Base-by-base conservation (phyloP, 2,329 filamentous ascomycete species). In the Monilinia laxa region DNA sequence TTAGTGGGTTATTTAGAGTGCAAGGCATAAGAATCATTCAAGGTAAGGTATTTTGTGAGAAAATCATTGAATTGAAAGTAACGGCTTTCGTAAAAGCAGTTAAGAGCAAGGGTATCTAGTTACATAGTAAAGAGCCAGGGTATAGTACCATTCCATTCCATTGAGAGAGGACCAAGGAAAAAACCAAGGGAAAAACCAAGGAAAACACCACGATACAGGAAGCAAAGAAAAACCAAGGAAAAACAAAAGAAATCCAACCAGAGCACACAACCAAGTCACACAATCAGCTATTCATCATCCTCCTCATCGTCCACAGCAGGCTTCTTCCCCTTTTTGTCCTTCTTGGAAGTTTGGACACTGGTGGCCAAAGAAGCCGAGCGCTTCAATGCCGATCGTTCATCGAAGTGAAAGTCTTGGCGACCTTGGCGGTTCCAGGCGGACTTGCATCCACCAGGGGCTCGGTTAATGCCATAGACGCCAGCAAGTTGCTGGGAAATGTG, bases 291-390 rank as follows among this genome's bases (percentile, higher is more conserved):
- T 38, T 51, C 20, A 23, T 49, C 40, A 49, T 49, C 25, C 20
- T 59, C 20, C 16, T 18, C 20, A 35, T 55, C 18, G 1, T 20
- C 14, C 5, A 31, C 40, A 31, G 25, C 28, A 35, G 20, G 10
- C 11, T 47, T 35, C 28, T 51, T 60, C 4, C 12, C 20, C 28
- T 49, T 49, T 12, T 35, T 35, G n/a, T 23, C n/a, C 28, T 49
- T 60, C 57, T 60, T 60, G 18, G 57, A 20, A 18, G 14, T 23
- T 16, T 63, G 60, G 16, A 63, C 49, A 63, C 60, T 63, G 14
- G 60, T 63, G 20, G n/a, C 49, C 31, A 63, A 9, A n/a, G n/a
- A 7, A 18, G 25, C 20, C 31, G 47, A 40, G 4, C 51, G 49
- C 18, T 63, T 63, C 49, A 63, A 55, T 11, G 4, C 0, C 28